These are phyloP conservation scores for Diaporthe sp. DNA, from an alignment of 2,329 filamentous ascomycete species.

Conservation along the genomic window DNA sequence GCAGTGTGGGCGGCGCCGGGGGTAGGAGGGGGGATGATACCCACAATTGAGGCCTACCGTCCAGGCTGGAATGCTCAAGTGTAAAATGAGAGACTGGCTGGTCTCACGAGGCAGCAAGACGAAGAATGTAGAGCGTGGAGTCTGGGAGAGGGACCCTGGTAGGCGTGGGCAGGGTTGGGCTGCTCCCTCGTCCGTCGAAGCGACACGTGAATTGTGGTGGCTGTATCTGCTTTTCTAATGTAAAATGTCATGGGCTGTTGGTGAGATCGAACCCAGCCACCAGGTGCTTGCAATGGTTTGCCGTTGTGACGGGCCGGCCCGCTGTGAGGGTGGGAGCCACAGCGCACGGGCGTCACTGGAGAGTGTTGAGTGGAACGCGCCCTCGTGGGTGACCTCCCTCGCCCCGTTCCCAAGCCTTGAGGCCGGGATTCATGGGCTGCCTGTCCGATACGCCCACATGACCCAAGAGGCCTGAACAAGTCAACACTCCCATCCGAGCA, in stretches of 20 bases:
- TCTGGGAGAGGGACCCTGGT: background rate
- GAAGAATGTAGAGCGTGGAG: background rate
- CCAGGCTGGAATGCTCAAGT: constrained; percentile 15
- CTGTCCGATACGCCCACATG: background rate
- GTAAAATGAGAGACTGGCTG: constrained; percentile 14
- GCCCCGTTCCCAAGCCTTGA: background rate
- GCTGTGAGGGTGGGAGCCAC: constrained; percentile 1
- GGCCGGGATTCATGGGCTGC: background rate
- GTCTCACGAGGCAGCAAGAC: background rate
- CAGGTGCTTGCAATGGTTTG: background rate
- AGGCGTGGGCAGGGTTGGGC: background rate
- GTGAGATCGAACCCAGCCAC: no score
- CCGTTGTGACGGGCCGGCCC: constrained; percentile 12
- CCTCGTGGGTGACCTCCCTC: background rate
- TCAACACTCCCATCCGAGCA: background rate
- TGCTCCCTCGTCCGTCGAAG: background rate
- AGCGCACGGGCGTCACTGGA: background rate
- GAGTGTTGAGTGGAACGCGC: no score
- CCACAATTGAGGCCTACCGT: constrained; percentile 20
- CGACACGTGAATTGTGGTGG: background rate
- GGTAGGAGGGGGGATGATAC: background rate
- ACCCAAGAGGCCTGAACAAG: background rate
- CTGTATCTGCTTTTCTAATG: background rate
- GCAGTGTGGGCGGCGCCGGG: background rate
- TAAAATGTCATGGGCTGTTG: background rate